phyloP scores from a whole-genome alignment of 331 rosid genomes.

The Quercus lobata region DNA sequence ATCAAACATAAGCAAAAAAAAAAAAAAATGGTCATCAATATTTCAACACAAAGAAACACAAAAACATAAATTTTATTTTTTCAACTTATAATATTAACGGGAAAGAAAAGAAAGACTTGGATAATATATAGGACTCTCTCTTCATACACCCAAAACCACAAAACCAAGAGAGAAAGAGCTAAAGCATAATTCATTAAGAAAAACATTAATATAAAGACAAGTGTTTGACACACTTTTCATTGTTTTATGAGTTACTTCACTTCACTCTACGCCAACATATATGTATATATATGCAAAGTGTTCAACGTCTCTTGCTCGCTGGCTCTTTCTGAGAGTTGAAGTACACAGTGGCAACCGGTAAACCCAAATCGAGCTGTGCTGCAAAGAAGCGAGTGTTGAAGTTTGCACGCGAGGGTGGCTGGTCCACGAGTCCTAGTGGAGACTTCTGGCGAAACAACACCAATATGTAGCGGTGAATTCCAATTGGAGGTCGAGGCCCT shows the following conservation, averaged over 20 bases:
- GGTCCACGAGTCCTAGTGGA: constrained; percentile 49
- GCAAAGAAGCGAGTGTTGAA: constrained; percentile 79
- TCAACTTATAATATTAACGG: neutral
- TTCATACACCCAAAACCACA: neutral
- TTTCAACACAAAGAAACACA: neutral
- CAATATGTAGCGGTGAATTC: constrained; percentile 74
- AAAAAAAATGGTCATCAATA: neutral
- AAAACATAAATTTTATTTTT: neutral
- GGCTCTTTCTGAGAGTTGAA: constrained; percentile 88
- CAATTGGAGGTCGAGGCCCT: constrained; percentile 80
- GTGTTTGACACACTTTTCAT: neutral
- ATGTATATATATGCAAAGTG: neutral
- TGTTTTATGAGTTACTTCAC: neutral
- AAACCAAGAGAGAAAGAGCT: neutral
- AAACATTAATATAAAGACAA: neutral
- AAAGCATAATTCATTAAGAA: neutral
- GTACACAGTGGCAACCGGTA: constrained; percentile 73
- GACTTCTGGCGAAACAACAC: constrained; percentile 64
- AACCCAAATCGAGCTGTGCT: constrained; percentile 48
- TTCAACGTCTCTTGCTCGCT: constrained; percentile 46
- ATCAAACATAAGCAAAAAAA: neutral
- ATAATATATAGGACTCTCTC: neutral
- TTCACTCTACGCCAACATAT: neutral
- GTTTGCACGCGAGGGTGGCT: constrained; percentile 49
- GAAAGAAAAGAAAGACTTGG: neutral